These are phyloP conservation scores for Microstroma glucosiphilum DNA, from an alignment of 1,284 basidiomycete species.

Conservation along the genomic window DNA sequence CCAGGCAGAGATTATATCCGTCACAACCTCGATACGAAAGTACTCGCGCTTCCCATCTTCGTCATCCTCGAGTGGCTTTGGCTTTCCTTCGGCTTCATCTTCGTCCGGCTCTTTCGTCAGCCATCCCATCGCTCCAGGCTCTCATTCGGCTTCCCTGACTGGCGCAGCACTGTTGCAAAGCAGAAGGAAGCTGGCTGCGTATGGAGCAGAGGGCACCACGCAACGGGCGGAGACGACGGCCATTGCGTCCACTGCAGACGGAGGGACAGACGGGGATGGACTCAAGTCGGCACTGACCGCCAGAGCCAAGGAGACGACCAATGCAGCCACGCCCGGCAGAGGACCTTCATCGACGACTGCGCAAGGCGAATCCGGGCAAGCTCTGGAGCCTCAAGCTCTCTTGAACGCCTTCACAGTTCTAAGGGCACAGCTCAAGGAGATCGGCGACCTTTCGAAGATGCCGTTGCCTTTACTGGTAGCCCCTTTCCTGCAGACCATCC, in stretches of 20 bases:
- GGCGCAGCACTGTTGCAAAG: background rate
- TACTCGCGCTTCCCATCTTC: conserved; percentile 32
- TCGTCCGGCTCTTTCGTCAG: conserved; percentile 16
- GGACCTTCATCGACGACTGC: background rate
- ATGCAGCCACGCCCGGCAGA: background rate
- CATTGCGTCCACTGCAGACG: background rate
- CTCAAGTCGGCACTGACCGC: conserved; percentile 16
- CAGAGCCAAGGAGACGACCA: conserved; percentile 14
- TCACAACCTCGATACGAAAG: conserved; percentile 94
- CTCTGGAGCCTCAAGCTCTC: conserved; percentile 52
- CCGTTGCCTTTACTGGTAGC: conserved; percentile 33
- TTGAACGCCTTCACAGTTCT: conserved; percentile 85
- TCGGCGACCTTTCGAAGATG: conserved; percentile 22
- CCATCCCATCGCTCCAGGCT: conserved; percentile 9
- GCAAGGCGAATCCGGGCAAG: background rate
- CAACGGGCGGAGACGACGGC: conserved; percentile 11
- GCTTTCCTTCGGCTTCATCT: conserved; percentile 15
- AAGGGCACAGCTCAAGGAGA: conserved; percentile 66
- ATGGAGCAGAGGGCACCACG: conserved; percentile 9
- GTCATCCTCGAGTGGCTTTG: conserved; percentile 15
- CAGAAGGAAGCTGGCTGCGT: conserved; percentile 5
- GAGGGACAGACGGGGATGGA: conserved; percentile 1
- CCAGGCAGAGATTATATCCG: conserved; percentile 78
- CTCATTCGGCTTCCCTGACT: conserved; percentile 9
- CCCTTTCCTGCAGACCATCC: conserved; percentile 79